Percentiles rank a stretch among this genome's conserved stretches.
Evolutionary conservation across 2,329 filamentous ascomycete genomes (phyloP).

Genomic region (Stagonosporopsis tanaceti): DNA sequence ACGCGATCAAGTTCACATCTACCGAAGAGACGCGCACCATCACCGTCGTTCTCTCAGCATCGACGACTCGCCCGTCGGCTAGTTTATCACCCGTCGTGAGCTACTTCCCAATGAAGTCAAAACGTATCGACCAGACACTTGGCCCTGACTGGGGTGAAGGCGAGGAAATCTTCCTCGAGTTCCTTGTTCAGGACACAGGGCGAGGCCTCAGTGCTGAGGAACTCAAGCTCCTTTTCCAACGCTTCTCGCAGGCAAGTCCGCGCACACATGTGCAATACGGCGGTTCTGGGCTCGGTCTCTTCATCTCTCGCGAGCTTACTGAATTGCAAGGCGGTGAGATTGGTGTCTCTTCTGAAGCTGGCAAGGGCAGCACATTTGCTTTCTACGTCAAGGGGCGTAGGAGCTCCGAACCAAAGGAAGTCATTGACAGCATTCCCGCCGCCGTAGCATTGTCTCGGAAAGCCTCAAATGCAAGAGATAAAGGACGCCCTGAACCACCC

Average conservation of each 20-base stretch:
- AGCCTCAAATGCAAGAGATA: conserved; percentile 42
- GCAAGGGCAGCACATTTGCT: conserved; percentile 75
- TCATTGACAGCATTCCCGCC: conserved; percentile 35
- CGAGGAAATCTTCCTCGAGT: conserved; percentile 70
- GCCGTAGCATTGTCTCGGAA: conserved; percentile 36
- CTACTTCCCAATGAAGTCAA: conserved; percentile 67
- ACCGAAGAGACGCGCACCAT: conserved; percentile 69
- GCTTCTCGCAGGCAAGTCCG: conserved; percentile 80
- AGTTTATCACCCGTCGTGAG: conserved; percentile 58
- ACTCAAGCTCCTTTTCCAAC: conserved; percentile 77
- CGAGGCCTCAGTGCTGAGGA: conserved; percentile 75
- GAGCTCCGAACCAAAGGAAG: conserved; percentile 52
- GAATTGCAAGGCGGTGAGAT: conserved; percentile 84
- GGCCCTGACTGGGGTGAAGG: conserved; percentile 74
- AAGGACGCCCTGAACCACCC: conserved; percentile 23
- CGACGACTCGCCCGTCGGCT: conserved; percentile 61
- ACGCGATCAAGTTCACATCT: conserved; percentile 83
- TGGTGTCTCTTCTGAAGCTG: conserved; percentile 72
- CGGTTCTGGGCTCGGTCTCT: conserved; percentile 79
- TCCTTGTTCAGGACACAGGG: conserved; percentile 80
- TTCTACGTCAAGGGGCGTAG: conserved; percentile 77
- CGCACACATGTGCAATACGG: conserved; percentile 81
- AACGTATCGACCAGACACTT: conserved; percentile 57
- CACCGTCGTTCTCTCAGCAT: conserved; percentile 70
- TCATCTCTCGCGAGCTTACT: conserved; percentile 80